Base-by-base conservation (phyloP, 192 early-diverging fungal species). In the Linnemannia elongata region DNA sequence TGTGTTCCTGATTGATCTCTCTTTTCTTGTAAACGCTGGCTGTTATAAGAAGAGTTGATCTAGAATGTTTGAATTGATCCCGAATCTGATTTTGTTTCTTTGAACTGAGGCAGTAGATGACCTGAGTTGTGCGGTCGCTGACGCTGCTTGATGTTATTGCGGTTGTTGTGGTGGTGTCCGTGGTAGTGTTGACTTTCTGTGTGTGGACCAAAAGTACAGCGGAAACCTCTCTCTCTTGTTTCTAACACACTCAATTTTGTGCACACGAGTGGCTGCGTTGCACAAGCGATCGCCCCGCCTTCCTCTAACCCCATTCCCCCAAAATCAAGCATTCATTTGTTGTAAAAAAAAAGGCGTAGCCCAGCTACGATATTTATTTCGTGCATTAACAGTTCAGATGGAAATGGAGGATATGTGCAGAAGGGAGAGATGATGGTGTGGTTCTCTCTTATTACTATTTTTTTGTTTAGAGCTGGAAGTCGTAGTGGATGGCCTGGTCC, bases 401-500 rank as follows among this genome's bases (percentile, higher is more conserved):
- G 15, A 22, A 55, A 22, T n/a, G 30, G 60, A 66, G 8, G 60
- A 66, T 66, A 66, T 66, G 60, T 66, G 60, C 60, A 66, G 60
- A 66, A 24, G 30, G 20, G 27, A 66, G 60, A 15, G 30, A 66
- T 33, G 13, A 15, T 30, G 30, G 60, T 15, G 24, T 33, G 12
- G 10, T 30, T 66, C 27, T 33, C 27, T 9, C 13, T 78, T 13
- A 17, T 52, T 52, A 20, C 22, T 45, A 9, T 52, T 49, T 49
- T 52, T 52, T 52, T 15, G 49, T 57, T 68, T 81, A 86, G 38
- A 87, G 9, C 85, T 87, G 85, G 79, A 87, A 87, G 72, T 87
- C 85, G 54, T 87, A 87, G 30, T 87, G 42, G 72, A 87, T 47
- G 35, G 75, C 75, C 41, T 87, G 75, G 66, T 87, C 79, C 60